phyloP scores from a whole-genome alignment of 345 rosid species.

The Ricinus communis region DNA sequence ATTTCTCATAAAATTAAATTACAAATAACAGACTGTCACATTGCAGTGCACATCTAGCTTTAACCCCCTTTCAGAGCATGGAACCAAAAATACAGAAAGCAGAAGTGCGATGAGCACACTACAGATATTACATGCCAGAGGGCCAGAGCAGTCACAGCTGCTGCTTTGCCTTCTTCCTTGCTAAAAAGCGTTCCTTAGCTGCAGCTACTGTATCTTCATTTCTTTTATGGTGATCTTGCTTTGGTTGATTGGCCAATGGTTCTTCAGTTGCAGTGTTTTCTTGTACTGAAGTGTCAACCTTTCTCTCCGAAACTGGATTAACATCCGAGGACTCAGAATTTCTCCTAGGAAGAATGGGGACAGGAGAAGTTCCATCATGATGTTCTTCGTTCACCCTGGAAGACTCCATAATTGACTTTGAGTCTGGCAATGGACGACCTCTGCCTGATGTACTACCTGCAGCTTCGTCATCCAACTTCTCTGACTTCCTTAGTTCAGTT shows the following conservation, averaged over 20 bases:
- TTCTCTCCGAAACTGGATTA: slow-evolving; percentile 22
- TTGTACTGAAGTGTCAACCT: slow-evolving; percentile 25
- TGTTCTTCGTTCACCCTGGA: slow-evolving; percentile 25
- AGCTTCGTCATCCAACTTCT: slow-evolving; percentile 34
- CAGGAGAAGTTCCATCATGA: slow-evolving; percentile 26
- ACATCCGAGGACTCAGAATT: slow-evolving; percentile 37
- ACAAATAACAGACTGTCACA: not conserved
- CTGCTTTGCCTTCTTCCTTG: slow-evolving; percentile 66
- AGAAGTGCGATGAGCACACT: not conserved
- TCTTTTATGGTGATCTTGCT: slow-evolving; percentile 59
- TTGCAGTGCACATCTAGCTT: not conserved
- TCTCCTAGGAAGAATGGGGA: slow-evolving; percentile 13
- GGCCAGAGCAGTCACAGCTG: slow-evolving; percentile 16
- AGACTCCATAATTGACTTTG: slow-evolving; percentile 24
- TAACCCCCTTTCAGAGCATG: not conserved
- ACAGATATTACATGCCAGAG: not conserved
- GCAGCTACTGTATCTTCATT: slow-evolving; percentile 65
- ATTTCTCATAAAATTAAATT: too few species aligned
- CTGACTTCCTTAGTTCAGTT: slow-evolving; percentile 40
- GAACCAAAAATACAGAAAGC: not conserved
- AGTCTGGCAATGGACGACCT: slow-evolving; percentile 21
- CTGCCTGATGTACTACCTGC: slow-evolving; percentile 20
- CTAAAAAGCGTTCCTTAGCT: slow-evolving; percentile 76
- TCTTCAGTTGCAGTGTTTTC: slow-evolving; percentile 32
- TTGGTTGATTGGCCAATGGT: slow-evolving; percentile 39